phyloP scores from a whole-genome alignment of 179 eudicot species.

The Corrigiola litoralis region DNA sequence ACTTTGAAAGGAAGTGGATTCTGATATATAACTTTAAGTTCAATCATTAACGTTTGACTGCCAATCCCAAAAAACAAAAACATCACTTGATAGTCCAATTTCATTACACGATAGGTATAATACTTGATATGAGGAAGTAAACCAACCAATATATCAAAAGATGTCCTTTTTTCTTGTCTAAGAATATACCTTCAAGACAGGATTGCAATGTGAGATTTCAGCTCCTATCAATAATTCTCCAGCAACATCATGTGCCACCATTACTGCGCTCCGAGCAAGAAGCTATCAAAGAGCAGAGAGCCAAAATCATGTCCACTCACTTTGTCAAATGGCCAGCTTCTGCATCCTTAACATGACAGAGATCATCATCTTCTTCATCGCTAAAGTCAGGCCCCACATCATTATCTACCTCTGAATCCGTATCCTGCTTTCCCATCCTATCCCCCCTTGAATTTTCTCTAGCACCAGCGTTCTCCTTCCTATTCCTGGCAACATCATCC shows the following conservation, averaged over 20 bases:
- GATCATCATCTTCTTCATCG: conserved; percentile 26
- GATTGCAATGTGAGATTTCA: background rate
- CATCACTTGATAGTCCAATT: background rate
- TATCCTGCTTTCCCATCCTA: conserved; percentile 9
- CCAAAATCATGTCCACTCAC: conserved; percentile 4
- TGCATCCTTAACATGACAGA: background rate
- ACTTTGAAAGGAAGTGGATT: background rate
- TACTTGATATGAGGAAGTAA: background rate
- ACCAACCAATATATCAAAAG: background rate
- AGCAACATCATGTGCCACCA: background rate
- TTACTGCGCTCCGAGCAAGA: conserved; percentile 8
- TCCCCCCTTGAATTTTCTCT: conserved; percentile 11
- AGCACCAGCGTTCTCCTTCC: background rate
- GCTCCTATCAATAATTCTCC: background rate
- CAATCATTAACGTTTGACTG: background rate
- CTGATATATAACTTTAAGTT: background rate
- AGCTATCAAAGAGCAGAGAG: conserved; percentile 1
- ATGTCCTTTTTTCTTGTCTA: background rate
- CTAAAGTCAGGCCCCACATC: conserved; percentile 20
- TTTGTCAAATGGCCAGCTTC: conserved; percentile 8
- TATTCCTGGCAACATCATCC: background rate
- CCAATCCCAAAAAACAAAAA: background rate
- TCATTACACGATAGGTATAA: background rate
- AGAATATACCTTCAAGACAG: conserved; percentile 12
- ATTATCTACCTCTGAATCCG: conserved; percentile 21